Base-by-base conservation (phyloP, 140 eudicot genomes). In the Anethum foeniculum region DNA sequence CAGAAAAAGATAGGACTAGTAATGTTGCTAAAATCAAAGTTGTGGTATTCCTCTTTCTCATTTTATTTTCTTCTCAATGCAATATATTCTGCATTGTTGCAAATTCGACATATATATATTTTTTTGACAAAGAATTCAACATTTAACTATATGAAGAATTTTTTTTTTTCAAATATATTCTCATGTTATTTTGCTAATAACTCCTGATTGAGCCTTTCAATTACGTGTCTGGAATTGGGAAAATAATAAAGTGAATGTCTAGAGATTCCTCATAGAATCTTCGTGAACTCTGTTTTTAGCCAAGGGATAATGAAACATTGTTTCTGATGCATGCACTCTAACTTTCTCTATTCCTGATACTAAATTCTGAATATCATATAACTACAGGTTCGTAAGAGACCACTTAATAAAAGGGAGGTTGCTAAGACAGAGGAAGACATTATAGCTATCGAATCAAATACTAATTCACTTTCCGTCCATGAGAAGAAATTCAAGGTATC, bases 11-110 rank as follows among this genome's bases (percentile, higher is more conserved):
- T 58, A 89, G 84, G 84, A 81, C 83, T 23, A 83, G 81, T 77
- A 84, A 80, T 75, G 96, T 91, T 85, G 96, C 96, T 44, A 89
- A 89, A 82, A 91, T 91, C 80, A 91, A 89, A 89, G 96, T 91
- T 52, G 96, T 91, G 93, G 96, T 89, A 87, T 78, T 86, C 15
- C 47, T 83, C 38, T 41, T 43, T 68, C 79, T 75, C 48, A 48
- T 30, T 75, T 0, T 76, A 76, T 77, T 8, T 51, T 25, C 25
- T 47, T 51, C 51, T 27, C 47, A 30, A 28, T 19, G 23, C 67
- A 49, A 9, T 4, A 56, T 76, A 28, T 9, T 39, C 1, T 41
- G 46, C 30, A 65, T 65, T 28, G 14, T 27, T 65, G 19, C 38
- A 65, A 62, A 25, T 28, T 65, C 72, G 28, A 27, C 72, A 28